A percentile compares a stretch with the other conserved stretches of the same genome.
phyloP scores from a whole-genome alignment of 2,329 filamentous ascomycete genomes.

The Lecanoromycetidae sp. region DNA sequence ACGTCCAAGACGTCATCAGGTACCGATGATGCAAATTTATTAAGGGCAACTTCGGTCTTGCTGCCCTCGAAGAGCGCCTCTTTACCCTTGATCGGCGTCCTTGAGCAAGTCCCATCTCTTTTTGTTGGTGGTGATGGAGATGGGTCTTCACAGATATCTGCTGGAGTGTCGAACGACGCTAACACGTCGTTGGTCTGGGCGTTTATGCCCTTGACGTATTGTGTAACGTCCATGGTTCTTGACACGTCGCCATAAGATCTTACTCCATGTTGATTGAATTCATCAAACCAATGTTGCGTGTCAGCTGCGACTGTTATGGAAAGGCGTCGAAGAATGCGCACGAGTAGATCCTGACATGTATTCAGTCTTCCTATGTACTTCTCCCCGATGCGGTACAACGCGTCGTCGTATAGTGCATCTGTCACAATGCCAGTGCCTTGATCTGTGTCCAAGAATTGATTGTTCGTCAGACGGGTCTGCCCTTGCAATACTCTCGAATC shows the following conservation, averaged over 20 bases:
- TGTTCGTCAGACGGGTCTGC: not conserved
- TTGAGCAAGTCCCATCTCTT: slow-evolving; percentile 2
- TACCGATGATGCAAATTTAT: not conserved
- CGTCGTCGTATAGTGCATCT: not conserved
- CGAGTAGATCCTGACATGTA: not conserved
- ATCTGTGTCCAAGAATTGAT: not conserved
- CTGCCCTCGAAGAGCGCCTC: not conserved
- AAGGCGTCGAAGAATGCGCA: not conserved
- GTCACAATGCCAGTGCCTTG: not conserved
- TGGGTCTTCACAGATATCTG: not conserved
- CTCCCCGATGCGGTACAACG: not conserved
- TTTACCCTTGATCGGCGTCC: not conserved
- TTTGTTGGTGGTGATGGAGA: not conserved
- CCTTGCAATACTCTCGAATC: not conserved
- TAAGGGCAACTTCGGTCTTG: not conserved
- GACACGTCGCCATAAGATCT: not conserved
- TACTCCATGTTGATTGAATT: not conserved
- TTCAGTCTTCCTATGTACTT: not conserved
- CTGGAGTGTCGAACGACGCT: not conserved
- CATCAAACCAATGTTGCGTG: not conserved
- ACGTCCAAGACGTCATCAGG: not conserved
- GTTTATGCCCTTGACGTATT: not conserved
- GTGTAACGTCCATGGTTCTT: not conserved
- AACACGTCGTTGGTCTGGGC: not conserved
- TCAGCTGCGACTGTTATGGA: not conserved